Evolutionary conservation across 495 filamentous ascomycete species (phyloP).

Genomic region (Clavariopsis aquatica): DNA sequence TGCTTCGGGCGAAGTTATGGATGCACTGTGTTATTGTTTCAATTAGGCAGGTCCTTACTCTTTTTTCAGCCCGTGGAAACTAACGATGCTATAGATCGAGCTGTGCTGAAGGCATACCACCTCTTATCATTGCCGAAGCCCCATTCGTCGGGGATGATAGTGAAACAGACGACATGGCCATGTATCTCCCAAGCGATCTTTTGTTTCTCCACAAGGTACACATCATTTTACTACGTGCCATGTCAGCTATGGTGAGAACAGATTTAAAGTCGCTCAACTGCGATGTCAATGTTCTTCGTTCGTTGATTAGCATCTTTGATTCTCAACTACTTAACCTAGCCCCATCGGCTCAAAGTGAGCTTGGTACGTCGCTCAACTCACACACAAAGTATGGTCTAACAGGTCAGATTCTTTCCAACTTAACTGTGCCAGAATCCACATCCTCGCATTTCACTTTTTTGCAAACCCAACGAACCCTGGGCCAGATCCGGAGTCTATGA

Average conservation of each 20-base stretch:
- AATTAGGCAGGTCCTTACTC: conserved; percentile 12
- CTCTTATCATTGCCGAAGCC: conserved; percentile 25
- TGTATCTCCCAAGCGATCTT: conserved; percentile 8
- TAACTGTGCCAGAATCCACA: conserved; percentile 26
- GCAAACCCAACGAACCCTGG: conserved; percentile 2
- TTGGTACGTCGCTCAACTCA: conserved; percentile 21
- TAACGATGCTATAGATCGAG: conserved; percentile 16
- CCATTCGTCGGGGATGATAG: conserved; percentile 20
- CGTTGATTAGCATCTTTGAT: conserved; percentile 29
- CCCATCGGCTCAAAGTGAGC: conserved; percentile 15
- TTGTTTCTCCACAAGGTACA: conserved; percentile 26
- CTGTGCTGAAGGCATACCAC: conserved; percentile 28
- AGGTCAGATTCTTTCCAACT: conserved; percentile 28
- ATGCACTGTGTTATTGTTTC: conserved; percentile 29
- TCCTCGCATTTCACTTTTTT: conserved; percentile 31
- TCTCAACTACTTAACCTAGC: conserved; percentile 16
- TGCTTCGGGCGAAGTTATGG: conserved; percentile 30
- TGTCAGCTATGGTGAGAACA: conserved; percentile 16
- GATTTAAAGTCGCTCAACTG: conserved; percentile 22
- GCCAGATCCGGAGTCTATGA: conserved; percentile 20
- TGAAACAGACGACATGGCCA: conserved; percentile 18
- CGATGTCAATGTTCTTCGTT: conserved; percentile 16
- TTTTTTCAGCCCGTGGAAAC: background rate
- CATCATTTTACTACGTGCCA: conserved; percentile 22
- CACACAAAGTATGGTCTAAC: background rate